Evolutionary conservation across 1,284 basidiomycete genomes (phyloP).

Genomic region (Fomitopsis schrenkii): DNA sequence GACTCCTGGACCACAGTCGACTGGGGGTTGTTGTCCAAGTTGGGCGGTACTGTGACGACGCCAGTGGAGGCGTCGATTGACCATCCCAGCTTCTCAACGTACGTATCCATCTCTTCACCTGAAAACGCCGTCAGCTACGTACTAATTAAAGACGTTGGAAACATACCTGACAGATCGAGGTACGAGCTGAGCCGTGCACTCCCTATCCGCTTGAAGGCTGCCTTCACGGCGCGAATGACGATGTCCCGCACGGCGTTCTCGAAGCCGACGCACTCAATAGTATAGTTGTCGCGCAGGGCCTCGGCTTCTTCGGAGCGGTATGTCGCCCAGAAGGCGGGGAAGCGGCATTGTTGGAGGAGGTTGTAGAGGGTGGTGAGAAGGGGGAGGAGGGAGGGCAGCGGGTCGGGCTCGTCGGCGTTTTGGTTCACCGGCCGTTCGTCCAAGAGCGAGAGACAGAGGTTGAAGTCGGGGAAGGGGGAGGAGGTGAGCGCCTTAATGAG

Average conservation of each 20-base stretch:
- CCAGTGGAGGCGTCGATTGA: constrained; percentile 53
- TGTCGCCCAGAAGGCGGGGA: constrained; percentile 84
- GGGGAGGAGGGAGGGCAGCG: constrained; percentile 72
- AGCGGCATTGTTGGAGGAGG: constrained; percentile 83
- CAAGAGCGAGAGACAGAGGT: constrained; percentile 86
- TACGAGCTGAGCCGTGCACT: constrained; percentile 68
- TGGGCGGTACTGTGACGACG: constrained; percentile 73
- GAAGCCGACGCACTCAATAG: constrained; percentile 77
- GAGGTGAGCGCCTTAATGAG: constrained; percentile 88
- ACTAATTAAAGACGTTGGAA: constrained; percentile 16
- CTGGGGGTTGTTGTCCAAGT: constrained; percentile 94
- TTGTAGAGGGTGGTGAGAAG: constrained; percentile 71
- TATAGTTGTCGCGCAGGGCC: constrained; percentile 78
- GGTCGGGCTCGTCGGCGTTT: constrained; percentile 76
- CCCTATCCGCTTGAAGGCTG: constrained; percentile 76
- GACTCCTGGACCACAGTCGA: constrained; percentile 91
- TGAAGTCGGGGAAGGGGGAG: constrained; percentile 87
- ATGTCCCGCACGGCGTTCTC: constrained; percentile 78
- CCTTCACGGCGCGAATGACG: constrained; percentile 72
- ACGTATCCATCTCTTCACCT: constrained; percentile 63
- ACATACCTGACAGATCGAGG: constrained; percentile 63
- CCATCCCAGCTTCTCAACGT: constrained; percentile 77
- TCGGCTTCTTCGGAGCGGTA: constrained; percentile 69
- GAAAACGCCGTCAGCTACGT: not conserved
- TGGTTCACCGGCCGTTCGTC: constrained; percentile 66